Percentiles rank a stretch among this genome's conserved stretches.
Evolutionary conservation across 78 protist genomes (phyloP).

Genomic region (Neovahlkampfia damariscottae): DNA sequence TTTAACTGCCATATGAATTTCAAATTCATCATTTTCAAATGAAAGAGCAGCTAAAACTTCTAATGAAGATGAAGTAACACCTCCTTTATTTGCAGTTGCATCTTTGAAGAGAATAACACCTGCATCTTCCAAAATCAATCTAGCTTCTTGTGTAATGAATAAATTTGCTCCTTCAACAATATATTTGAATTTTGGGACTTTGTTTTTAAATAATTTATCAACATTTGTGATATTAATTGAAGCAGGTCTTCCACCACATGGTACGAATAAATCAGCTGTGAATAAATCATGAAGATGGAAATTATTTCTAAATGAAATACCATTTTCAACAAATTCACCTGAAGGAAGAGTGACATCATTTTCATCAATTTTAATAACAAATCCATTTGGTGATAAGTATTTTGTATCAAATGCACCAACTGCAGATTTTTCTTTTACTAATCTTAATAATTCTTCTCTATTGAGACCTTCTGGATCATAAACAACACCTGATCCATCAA

Average conservation of each 20-base stretch:
- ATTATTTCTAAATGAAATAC: slow-evolving; percentile 53
- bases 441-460: slow-evolving; percentile 16
- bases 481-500: slow-evolving; percentile 67
- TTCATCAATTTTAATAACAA: slow-evolving; percentile 24
- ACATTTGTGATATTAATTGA: slow-evolving; percentile 58
- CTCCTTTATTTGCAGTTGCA: slow-evolving; percentile 78
- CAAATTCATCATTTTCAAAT: slow-evolving; percentile 46
- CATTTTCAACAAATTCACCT: slow-evolving; percentile 35
- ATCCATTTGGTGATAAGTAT: slow-evolving; percentile 24
- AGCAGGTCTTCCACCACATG: slow-evolving; percentile 88
- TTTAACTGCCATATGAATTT: slow-evolving; percentile 38
- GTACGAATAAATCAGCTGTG: slow-evolving; percentile 64
- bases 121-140: slow-evolving; percentile 52
- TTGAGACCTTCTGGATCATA: slow-evolving; percentile 18
- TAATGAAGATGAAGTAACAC: slow-evolving; percentile 72
- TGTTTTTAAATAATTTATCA: not conserved
- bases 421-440: not conserved
- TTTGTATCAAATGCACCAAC: slow-evolving; percentile 1
- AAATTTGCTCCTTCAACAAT: slow-evolving; percentile 88
- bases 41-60: slow-evolving; percentile 71
- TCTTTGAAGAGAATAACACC: slow-evolving; percentile 78
- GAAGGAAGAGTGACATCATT: slow-evolving; percentile 6
- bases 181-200: slow-evolving; percentile 34
- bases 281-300: slow-evolving; percentile 40
- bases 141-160: slow-evolving; percentile 70